Base-by-base conservation (phyloP, 2,329 filamentous ascomycete species). In the Hirsutella rhossiliensis region DNA sequence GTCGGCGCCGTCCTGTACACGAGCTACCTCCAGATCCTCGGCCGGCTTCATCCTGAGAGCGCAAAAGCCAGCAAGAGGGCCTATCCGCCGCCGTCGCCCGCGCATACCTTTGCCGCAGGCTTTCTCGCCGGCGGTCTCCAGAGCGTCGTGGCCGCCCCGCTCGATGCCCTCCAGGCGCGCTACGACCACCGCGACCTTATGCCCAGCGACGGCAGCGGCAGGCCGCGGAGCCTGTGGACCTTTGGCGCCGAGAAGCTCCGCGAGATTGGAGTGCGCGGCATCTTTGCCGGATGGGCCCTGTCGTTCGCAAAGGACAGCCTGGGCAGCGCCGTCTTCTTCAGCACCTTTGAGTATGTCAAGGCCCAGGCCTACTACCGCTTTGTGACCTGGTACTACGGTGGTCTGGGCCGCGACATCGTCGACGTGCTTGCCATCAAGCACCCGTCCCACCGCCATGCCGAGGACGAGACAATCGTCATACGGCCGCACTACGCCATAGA, bases 1-100 rank as follows among this genome's bases (percentile, higher is more conserved):
- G 81, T 88, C 41, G 83, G 83, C 3, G 82, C 82, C 1, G 75
- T 88, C 3, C 65, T 88, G 15, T 89, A 88, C 61, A 86, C 83
- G 1, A 78, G 75, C 51, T 89, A 89, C 55, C 72, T 88, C 17
- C 80, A 85, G 48, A 77, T 80, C 34, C 70, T 89, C 2, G 80
- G 75, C 15, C 62, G 57, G 2, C 67, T 87, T 3, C 81, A 88
- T 52, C 75, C 80, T 48, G 80, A 82, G 32, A 82, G 80, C 46
- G 63, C 56, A 41, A 63, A 63, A 42, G 68, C 69, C 0, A 56
- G 71, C 20, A 82, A 78, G 56, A 72, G 82, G 6, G 76, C 82
- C 4, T 87, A 84, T 52, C 84, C 84, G 1, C 83, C 84, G 2
- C 81, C 84, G 0, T 67, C 74, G 0, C 73, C 77, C 0, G 54